Evolutionary conservation across 371 early-diverging fungal species (phyloP), one percentile per base, ranked within the genome.

Genomic region (Lichtheimia ramosa): DNA sequence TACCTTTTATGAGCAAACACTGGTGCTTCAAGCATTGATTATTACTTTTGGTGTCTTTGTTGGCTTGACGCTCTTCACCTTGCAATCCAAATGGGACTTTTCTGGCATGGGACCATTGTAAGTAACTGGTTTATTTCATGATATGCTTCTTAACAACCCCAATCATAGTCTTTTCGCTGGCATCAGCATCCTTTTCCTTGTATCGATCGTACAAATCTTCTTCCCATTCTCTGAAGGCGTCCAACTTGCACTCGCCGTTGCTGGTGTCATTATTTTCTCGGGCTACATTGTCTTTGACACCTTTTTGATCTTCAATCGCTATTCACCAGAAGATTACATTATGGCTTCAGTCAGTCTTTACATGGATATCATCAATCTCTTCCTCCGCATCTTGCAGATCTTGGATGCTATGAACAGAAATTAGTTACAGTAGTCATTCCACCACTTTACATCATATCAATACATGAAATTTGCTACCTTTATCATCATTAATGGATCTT

Each of bases 321-420:
- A 88, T 20, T 80, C 80, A 6, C 84, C 89, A n/a, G 94, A 93
- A 48, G 92, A 92, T 52, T 92, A 91, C 61, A 86, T 92, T 16
- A 58, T 85, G 54, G 92, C 89, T n/a, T 76, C 86, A n/a, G 71
- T 89, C 41, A 81, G 83, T 41, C 77, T 93, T 34, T 93, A 93
- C 63, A 74, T 93, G 56, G 93, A 93, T 64, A 61, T 93, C 12
- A 70, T 93, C 70, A 93, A 93, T 63, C 75, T 93, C 58, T 93
- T 93, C 75, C 48, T 93, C 28, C 79, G 83, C 40, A 81, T 93
- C 42, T 72, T 93, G 51, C 77, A 87, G 48, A 79, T 89, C 41
- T 64, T 87, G 28, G 55, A 58, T 51, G 67, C 69, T 10, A 73
- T 62, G 61, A 64, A 73, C 40, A 49, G 66, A 43, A 69, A 71